A percentile compares a stretch with the other conserved stretches of the same genome.
phyloP scores from a whole-genome alignment of 2,329 filamentous ascomycete species.

The Alternaria incomplexa region DNA sequence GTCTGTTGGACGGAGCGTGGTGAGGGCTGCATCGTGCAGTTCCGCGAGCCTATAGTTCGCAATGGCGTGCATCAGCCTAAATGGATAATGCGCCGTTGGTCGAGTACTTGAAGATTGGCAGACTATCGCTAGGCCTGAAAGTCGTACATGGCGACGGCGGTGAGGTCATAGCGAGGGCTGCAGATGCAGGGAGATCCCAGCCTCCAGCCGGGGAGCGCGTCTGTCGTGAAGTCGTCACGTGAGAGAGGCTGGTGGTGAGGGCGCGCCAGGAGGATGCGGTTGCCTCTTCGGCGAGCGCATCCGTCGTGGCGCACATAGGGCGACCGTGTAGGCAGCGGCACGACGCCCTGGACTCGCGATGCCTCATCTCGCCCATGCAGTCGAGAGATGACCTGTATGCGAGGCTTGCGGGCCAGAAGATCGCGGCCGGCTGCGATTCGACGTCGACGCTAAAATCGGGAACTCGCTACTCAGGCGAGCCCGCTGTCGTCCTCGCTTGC shows the following conservation, averaged over 20 bases:
- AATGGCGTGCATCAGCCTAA: slow-evolving; percentile 36
- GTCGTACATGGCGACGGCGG: slow-evolving; percentile 9
- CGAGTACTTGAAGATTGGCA: slow-evolving; percentile 31
- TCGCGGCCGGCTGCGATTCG: slow-evolving; percentile 27
- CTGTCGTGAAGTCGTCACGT: slow-evolving; percentile 19
- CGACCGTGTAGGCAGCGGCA: not conserved
- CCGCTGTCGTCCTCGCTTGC: slow-evolving; percentile 18
- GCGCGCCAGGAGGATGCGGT: not conserved
- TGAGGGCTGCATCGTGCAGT: slow-evolving; percentile 27
- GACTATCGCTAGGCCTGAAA: slow-evolving; percentile 18
- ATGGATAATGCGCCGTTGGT: slow-evolving; percentile 36
- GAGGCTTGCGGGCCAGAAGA: slow-evolving; percentile 36
- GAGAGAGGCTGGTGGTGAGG: slow-evolving; percentile 7
- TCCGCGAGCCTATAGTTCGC: slow-evolving; percentile 24
- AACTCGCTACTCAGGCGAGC: slow-evolving; percentile 6
- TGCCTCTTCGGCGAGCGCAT: slow-evolving; percentile 6
- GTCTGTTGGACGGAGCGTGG: slow-evolving; percentile 15
- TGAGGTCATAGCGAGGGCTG: slow-evolving; percentile 24
- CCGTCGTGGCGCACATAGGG: slow-evolving; percentile 10
- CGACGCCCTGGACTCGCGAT: slow-evolving; percentile 5
- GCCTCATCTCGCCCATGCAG: slow-evolving; percentile 30
- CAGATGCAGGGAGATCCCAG: slow-evolving; percentile 19
- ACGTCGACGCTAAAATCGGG: slow-evolving; percentile 23
- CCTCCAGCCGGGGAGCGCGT: slow-evolving; percentile 4
- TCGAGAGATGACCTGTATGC: slow-evolving; percentile 34